phyloP scores from a whole-genome alignment of 768 basidiomycete species.

The Suillus spraguei region DNA sequence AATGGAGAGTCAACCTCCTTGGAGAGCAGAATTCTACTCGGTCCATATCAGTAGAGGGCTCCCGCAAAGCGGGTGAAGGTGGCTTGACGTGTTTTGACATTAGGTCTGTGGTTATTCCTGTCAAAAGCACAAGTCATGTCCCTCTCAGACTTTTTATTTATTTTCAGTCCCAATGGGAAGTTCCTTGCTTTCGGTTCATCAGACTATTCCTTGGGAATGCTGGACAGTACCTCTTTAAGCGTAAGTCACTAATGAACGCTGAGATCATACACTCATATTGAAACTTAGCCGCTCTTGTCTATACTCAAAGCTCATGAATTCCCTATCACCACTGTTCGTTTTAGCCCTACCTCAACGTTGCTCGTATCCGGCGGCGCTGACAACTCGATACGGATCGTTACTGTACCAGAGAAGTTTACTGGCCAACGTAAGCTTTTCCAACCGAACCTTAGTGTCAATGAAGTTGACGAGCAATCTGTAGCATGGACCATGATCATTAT shows the following conservation, averaged over 20 bases:
- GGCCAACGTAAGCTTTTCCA: constrained; percentile 50
- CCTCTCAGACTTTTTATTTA: constrained; percentile 9
- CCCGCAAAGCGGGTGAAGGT: constrained; percentile 74
- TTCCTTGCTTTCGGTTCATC: constrained; percentile 86
- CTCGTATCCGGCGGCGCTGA: constrained; percentile 92
- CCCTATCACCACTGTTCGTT: constrained; percentile 85
- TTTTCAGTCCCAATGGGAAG: constrained; percentile 72
- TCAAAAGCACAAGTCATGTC: constrained; percentile 11
- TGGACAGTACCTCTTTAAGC: constrained; percentile 76
- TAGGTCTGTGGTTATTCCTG: constrained; percentile 53
- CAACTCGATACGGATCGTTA: constrained; percentile 79
- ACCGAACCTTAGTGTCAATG: constrained; percentile 16
- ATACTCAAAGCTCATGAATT: constrained; percentile 96
- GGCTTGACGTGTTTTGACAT: constrained; percentile 87
- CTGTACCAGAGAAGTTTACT: constrained; percentile 60
- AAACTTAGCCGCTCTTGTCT: constrained; percentile 73
- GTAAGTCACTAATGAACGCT: constrained; percentile 46
- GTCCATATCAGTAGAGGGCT: constrained; percentile 56
- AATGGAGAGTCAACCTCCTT: constrained; percentile 68
- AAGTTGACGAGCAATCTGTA: constrained; percentile 22
- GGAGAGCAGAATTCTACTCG: constrained; percentile 64
- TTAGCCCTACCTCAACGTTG: constrained; percentile 80
- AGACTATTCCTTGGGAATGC: constrained; percentile 80
- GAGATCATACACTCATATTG: background rate
- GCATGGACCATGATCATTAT: constrained; percentile 45